A percentile compares a stretch with the other conserved stretches of the same genome.
phyloP scores from a whole-genome alignment of 805 yeast genomes.

The Saccharomyces mikatae region DNA sequence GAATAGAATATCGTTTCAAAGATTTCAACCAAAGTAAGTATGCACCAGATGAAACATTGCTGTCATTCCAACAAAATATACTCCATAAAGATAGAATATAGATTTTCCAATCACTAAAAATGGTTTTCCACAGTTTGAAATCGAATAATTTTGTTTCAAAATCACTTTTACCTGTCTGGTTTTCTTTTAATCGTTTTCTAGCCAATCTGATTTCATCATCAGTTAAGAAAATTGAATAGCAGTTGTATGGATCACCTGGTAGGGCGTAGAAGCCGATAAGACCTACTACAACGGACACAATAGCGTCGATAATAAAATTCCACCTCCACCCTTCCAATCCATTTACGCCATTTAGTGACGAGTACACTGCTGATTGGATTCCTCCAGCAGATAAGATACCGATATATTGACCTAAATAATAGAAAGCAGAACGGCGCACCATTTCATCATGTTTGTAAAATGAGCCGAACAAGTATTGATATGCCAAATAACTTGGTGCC shows the following conservation, averaged over 20 bases:
- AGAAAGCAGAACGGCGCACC: constrained; percentile 53
- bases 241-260: constrained; percentile 60
- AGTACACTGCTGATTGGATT: constrained; percentile 48
- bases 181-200: constrained; percentile 35
- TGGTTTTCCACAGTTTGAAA: constrained; percentile 42
- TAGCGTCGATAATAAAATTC: constrained; percentile 61
- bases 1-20: constrained; percentile 34
- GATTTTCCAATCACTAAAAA: constrained; percentile 50
- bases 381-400: constrained; percentile 58
- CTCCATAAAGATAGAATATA: constrained; percentile 46
- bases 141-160: constrained; percentile 33
- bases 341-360: constrained; percentile 38
- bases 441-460: constrained; percentile 52
- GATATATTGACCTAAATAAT: constrained; percentile 54
- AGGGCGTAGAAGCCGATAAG: constrained; percentile 45
- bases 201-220: constrained; percentile 52
- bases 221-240: constrained; percentile 44
- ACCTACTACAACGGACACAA: constrained; percentile 51
- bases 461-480: constrained; percentile 50
- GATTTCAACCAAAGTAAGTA: constrained; percentile 54
- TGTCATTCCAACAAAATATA: constrained; percentile 51
- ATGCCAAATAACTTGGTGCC: constrained; percentile 51
- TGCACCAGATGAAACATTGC: constrained; percentile 44
- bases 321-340: constrained; percentile 66
- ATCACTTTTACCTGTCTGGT: constrained; percentile 28